Percentiles rank a stretch among this genome's conserved stretches.
Evolutionary conservation across 2,329 filamentous ascomycete genomes (phyloP).

Genomic region (Scedosporium dehoogii): DNA sequence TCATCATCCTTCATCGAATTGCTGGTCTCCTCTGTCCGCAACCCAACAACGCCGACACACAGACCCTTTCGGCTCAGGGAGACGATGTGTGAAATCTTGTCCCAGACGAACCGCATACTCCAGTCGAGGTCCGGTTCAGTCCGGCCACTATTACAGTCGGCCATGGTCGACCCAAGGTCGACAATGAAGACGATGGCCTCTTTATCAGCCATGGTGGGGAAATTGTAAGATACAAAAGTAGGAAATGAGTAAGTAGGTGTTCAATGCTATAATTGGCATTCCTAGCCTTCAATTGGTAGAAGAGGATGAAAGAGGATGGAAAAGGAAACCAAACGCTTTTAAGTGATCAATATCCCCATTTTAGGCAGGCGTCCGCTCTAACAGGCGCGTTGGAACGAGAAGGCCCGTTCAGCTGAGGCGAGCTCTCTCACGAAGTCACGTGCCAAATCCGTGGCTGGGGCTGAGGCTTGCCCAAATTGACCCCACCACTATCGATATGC

Average conservation of each 20-base stretch:
- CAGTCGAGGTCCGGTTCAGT: slow-evolving; percentile 76
- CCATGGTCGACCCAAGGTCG: slow-evolving; percentile 83
- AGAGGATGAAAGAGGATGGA: background rate
- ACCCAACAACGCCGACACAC: slow-evolving; percentile 68
- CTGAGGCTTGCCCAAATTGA: background rate
- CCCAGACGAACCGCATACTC: slow-evolving; percentile 88
- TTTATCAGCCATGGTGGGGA: slow-evolving; percentile 69
- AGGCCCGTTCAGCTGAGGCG: background rate
- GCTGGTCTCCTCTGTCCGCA: slow-evolving; percentile 68
- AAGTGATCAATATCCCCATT: background rate
- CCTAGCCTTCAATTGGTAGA: background rate
- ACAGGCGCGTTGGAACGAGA: background rate
- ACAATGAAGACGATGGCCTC: slow-evolving; percentile 89
- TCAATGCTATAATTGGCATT: background rate
- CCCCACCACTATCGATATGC: slow-evolving; percentile 6
- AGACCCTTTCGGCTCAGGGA: slow-evolving; percentile 57
- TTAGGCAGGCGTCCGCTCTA: slow-evolving; percentile 1
- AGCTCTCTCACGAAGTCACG: slow-evolving; percentile 4
- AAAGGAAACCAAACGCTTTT: background rate
- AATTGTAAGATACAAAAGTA: background rate
- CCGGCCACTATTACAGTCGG: slow-evolving; percentile 58
- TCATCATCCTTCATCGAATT: slow-evolving; percentile 60
- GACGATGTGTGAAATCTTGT: slow-evolving; percentile 66
- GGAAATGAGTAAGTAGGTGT: background rate
- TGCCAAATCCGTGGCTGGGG: background rate